These are phyloP conservation scores for Hyaloperonospora brassicae DNA, from an alignment of 352 stramenopile species.

Conservation along the genomic window DNA sequence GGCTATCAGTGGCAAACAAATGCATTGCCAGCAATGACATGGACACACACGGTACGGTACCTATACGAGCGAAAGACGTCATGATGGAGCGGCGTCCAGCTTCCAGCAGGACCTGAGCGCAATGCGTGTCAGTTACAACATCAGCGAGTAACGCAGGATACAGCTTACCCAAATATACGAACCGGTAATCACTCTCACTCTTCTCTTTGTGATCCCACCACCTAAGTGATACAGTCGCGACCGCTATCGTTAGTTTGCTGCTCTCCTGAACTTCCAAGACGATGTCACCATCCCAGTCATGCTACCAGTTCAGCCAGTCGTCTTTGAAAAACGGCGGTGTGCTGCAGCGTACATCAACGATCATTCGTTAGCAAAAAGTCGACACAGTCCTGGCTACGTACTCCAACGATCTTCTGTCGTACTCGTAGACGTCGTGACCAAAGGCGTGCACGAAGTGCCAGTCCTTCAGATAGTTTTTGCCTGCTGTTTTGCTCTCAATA, in stretches of 20 bases:
- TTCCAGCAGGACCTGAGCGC: constrained; percentile 66
- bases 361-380: constrained; percentile 6
- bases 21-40: background rate
- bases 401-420: constrained; percentile 6
- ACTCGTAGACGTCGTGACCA: constrained; percentile 53
- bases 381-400: background rate
- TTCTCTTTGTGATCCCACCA: constrained; percentile 69
- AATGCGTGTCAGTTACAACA: background rate
- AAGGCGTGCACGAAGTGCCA: constrained; percentile 78
- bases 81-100: constrained; percentile 89
- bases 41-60: constrained; percentile 18
- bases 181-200: constrained; percentile 88
- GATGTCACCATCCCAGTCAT: background rate
- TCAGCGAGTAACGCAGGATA: background rate
- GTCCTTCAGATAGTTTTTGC: constrained; percentile 79
- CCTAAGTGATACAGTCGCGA: constrained; percentile 21
- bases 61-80: constrained; percentile 96
- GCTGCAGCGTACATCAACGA: constrained; percentile 34
- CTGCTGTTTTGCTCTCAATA: constrained; percentile 33
- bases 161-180: constrained; percentile 90
- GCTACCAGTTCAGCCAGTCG: constrained; percentile 89
- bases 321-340: constrained; percentile 84
- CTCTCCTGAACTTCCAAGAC: background rate
- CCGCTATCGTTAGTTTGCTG: background rate
- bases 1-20: background rate